phyloP scores from a whole-genome alignment of 257 asterid genomes.

The Solanum sejunctum region DNA sequence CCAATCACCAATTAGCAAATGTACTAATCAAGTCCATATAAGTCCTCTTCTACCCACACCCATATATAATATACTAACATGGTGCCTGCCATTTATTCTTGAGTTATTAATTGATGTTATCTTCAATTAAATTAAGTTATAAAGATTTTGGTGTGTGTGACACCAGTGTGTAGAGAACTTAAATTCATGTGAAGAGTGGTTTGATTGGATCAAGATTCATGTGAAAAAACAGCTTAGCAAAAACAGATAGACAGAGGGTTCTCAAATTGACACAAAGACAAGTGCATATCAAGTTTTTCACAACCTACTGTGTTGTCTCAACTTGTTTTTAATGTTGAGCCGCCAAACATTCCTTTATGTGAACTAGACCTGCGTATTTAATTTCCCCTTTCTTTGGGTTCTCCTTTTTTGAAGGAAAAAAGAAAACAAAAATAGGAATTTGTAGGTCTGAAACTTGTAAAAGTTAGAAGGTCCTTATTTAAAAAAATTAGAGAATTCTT shows the following conservation, averaged over 20 bases:
- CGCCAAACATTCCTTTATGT: not conserved
- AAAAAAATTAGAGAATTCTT: no score
- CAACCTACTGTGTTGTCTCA: not conserved
- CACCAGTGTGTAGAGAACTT: not conserved
- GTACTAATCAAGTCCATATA: not conserved
- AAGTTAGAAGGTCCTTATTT: not conserved
- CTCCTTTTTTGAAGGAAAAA: not conserved
- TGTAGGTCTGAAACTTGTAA: not conserved
- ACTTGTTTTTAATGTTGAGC: not conserved
- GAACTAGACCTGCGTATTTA: not conserved
- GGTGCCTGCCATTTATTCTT: not conserved
- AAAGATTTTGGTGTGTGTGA: not conserved
- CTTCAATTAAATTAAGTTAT: not conserved
- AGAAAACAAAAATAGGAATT: not conserved
- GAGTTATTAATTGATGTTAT: not conserved
- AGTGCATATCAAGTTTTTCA: not conserved
- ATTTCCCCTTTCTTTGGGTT: not conserved
- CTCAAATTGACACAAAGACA: not conserved
- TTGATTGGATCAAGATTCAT: not conserved
- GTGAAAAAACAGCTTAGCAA: not conserved
- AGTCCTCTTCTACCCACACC: no score
- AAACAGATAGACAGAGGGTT: not conserved
- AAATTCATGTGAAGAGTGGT: not conserved
- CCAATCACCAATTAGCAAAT: not conserved
- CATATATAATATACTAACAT: not conserved